These are phyloP conservation scores for Haematococcus lacustris DNA, from an alignment of 139 green algal species.

Conservation along the genomic window DNA sequence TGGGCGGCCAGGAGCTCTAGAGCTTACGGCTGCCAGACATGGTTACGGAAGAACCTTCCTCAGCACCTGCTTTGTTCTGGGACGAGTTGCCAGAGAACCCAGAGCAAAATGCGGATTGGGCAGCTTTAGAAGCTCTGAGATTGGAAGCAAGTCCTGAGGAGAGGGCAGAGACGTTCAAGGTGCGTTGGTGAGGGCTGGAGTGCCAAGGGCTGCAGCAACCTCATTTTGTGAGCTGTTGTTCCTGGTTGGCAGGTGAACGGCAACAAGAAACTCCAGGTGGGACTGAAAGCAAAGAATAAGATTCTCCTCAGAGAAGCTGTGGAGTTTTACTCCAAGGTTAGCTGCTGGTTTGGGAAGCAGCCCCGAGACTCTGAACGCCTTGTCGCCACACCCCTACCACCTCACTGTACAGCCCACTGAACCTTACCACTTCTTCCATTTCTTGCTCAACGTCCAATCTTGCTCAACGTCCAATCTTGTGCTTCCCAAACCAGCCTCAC, in stretches of 20 bases:
- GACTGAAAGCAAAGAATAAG: constrained; percentile 62
- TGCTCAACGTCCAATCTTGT: too few species aligned
- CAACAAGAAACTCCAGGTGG: constrained; percentile 62
- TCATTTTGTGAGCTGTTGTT: not conserved
- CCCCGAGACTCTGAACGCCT: too few species aligned
- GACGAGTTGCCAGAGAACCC: constrained; percentile 56
- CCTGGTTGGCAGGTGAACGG: constrained; percentile 45
- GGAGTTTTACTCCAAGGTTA: constrained; percentile 61
- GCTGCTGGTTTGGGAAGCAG: too few species aligned
- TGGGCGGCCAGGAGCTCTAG: too few species aligned
- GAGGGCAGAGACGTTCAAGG: constrained; percentile 65
- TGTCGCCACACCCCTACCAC: too few species aligned
- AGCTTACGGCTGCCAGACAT: too few species aligned
- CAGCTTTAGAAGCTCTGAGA: constrained; percentile 60
- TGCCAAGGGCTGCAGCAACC: not conserved
- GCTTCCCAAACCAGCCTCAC: too few species aligned
- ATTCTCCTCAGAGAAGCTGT: constrained; percentile 67
- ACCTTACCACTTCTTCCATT: too few species aligned
- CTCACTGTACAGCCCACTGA: too few species aligned
- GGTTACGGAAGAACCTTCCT: too few species aligned
- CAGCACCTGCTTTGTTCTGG: constrained; percentile 65
- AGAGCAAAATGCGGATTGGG: constrained; percentile 47
- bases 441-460: too few species aligned
- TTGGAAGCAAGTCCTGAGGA: constrained; percentile 68
- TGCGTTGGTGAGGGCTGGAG: constrained; percentile 7